Evolutionary conservation across 139 green algal species (phyloP), one percentile per base, ranked within the genome.

Genomic region (Chlamydomonas urium): DNA sequence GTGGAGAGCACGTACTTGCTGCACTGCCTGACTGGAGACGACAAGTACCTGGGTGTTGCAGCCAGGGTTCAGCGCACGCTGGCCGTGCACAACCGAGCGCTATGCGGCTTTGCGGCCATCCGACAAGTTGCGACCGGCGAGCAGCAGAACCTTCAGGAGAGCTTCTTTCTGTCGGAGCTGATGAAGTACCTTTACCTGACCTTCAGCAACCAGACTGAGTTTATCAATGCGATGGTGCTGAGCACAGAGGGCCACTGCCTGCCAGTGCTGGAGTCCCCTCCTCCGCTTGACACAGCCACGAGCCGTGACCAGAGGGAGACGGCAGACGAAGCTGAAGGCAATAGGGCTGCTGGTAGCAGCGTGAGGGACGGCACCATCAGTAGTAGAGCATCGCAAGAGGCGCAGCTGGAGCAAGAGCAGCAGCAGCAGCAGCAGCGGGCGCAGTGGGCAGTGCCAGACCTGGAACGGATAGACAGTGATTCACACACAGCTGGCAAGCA

Each of bases 91-190:
- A 77, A 65, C 61, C 61, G 65, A 2, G 79, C 45, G 2, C 14
- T 69, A 4, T 96, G 91, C 77, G 90, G 89, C 31, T 92, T 81
- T 73, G 83, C 88, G 21, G 70, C 29, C 33, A 74, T 94, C 38
- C 72, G 42, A 31, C 79, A 94, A 65, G 78, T 96, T 0, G 63
- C 42, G 34, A 91, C 84, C 19, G 87, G 90, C 87, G 74, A 77
- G 58, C 75, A 90, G 65, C 83, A 87, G 29, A 92, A 98, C 78
- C 81, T 88, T 26, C 93, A 94, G 90, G 89, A 97, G 77, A 86
- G 63, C 35, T 98, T 95, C 82, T 97, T 98, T 56, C 81, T 98
- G 32, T 79, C 80, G 1, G 93, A 98, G 66, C 97, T 93, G 0
- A 47, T 86, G 60, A 97, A 96, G 85, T 97, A 96, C 80, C 81